phyloP scores from a whole-genome alignment of 805 yeast genomes.

The Candida adriatica region DNA sequence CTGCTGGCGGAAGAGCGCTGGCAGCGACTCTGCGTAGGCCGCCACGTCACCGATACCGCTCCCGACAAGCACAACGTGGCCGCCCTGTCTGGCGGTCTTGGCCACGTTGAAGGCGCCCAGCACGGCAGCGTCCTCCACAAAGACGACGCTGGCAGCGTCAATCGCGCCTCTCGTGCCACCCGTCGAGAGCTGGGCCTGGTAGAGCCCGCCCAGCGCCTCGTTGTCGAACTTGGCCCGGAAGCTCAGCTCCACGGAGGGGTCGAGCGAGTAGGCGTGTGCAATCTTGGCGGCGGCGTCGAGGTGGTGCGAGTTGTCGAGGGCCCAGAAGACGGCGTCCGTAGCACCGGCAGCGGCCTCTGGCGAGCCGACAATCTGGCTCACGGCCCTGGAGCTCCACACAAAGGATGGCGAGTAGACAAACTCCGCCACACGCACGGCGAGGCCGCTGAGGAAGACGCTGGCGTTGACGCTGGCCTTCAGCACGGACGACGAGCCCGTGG shows the following conservation, averaged over 20 bases:
- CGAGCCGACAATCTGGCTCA: slow-evolving; percentile 39
- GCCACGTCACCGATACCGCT: slow-evolving; percentile 31
- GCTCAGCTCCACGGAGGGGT: slow-evolving; percentile 43
- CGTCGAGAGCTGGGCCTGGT: slow-evolving; percentile 49
- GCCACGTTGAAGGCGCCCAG: slow-evolving; percentile 55
- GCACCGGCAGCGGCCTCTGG: slow-evolving; percentile 3
- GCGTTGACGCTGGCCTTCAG: slow-evolving; percentile 71
- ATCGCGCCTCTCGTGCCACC: slow-evolving; percentile 26
- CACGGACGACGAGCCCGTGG: slow-evolving; percentile 32
- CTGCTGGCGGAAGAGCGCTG: slow-evolving; percentile 43
- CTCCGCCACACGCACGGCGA: slow-evolving; percentile 39
- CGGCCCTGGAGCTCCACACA: slow-evolving; percentile 50
- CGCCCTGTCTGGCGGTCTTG: slow-evolving; percentile 49
- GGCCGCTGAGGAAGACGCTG: slow-evolving; percentile 46
- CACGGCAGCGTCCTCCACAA: slow-evolving; percentile 55
- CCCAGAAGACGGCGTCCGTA: slow-evolving; percentile 57
- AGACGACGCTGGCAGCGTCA: slow-evolving; percentile 55
- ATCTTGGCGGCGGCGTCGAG: slow-evolving; percentile 54
- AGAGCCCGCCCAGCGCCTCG: slow-evolving; percentile 61
- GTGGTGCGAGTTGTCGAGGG: slow-evolving; percentile 54
- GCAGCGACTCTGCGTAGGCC: slow-evolving; percentile 47
- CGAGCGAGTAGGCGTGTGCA: slow-evolving; percentile 64
- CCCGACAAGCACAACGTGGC: slow-evolving; percentile 42
- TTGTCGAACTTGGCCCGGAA: slow-evolving; percentile 70
- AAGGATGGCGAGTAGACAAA: slow-evolving; percentile 45